Evolutionary conservation across 176 grass and related monocot genomes (phyloP).

Genomic region (Phragmites australis): DNA sequence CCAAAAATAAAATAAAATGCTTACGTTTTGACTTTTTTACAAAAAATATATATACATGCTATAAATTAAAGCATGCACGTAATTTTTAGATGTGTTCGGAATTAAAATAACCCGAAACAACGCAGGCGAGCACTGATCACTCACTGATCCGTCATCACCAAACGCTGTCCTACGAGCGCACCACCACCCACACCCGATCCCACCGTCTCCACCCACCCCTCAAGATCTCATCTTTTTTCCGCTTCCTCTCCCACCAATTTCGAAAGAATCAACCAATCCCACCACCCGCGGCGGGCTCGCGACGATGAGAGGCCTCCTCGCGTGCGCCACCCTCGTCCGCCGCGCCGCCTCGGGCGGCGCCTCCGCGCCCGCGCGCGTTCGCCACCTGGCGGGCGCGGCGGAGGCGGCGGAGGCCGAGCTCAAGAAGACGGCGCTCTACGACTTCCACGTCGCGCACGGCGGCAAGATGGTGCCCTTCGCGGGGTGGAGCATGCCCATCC

Average conservation of each 20-base stretch:
- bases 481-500: slow-evolving; percentile 97
- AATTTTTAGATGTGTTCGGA: not conserved
- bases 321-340: slow-evolving; percentile 58
- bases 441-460: slow-evolving; percentile 84
- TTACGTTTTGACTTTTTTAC: too few relatives aligned
- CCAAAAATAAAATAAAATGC: too few relatives aligned
- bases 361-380: slow-evolving; percentile 12
- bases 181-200: slow-evolving; percentile 59
- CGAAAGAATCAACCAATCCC: not conserved
- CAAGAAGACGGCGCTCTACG: slow-evolving; percentile 92
- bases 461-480: slow-evolving; percentile 99
- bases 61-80: too few relatives aligned
- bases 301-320: slow-evolving; percentile 73
- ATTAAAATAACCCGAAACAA: not conserved
- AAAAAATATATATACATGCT: too few relatives aligned
- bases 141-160: slow-evolving; percentile 31
- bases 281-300: not conserved
- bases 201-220: slow-evolving; percentile 37
- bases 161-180: too few relatives aligned
- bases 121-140: not conserved
- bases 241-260: slow-evolving; percentile 6
- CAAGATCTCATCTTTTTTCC: slow-evolving; percentile 20
- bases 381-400: slow-evolving; percentile 61
- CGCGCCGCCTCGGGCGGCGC: slow-evolving; percentile 33
- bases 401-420: slow-evolving; percentile 71